Base-by-base conservation (phyloP, 441 rosid genomes). In the Eruca vesicaria region DNA sequence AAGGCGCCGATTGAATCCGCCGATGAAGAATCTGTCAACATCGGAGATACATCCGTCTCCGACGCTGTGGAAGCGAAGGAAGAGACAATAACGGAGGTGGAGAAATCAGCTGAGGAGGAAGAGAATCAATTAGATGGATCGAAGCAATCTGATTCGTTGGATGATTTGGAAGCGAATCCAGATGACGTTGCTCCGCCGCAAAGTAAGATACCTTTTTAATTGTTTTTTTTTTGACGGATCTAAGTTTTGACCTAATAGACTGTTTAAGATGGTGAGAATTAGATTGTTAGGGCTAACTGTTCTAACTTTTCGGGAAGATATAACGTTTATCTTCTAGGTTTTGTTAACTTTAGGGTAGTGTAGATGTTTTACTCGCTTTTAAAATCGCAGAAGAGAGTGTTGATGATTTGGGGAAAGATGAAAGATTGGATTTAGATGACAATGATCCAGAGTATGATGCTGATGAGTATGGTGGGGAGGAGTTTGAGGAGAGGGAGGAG, bases 361-460 rank as follows among this genome's bases (percentile, higher is more conserved):
- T 81, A 73, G 85, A 75, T 82, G 82, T 75, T 80, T 76, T 76
- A 70, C 81, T 58, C 68, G 56, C 53, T 87, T 87, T 82, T 72
- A 38, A n/a, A 60, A 65, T 86, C 78, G 79, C 93, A 91, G 97
- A 89, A 81, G 98, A 85, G 75, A 87, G 85, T 41, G 97, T 81
- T 53, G 98, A 90, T 31, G 97, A 91, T 63, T 90, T 84, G 80
- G 97, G 85, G 71, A 91, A 89, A 71, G 95, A 95, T 80, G 99
- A 91, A 80, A 83, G 90, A 16, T 82, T 93, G 80, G 98, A 96
- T 76, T 85, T 96, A 80, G 98, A 96, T 84, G 97, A 89, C 85
- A 90, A 95, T 73, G 99, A 95, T 55, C 84, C 88, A 62, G 94
- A 88, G 69, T 90, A 82, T 76, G 98, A 94, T 62, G 79, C 84